Evolutionary conservation across 768 basidiomycete species (phyloP).

Genomic region (Guyanaporus albipodus): DNA sequence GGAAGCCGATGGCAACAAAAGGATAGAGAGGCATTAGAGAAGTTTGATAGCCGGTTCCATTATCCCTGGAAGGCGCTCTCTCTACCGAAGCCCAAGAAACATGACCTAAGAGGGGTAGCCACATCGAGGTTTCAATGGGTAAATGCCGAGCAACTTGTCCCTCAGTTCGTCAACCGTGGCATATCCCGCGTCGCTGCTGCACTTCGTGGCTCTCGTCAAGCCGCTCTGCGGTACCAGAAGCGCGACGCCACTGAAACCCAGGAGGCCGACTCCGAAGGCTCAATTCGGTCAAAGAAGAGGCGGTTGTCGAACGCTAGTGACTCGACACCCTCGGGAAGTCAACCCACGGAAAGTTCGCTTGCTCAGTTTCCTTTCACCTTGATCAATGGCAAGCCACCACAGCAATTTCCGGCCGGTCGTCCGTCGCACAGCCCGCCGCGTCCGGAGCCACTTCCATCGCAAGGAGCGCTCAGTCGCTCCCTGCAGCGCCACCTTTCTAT

Average conservation of each 20-base stretch:
- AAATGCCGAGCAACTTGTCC: constrained; percentile 29
- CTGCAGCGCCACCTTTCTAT: constrained; percentile 28
- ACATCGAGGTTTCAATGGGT: constrained; percentile 28
- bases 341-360: constrained; percentile 2
- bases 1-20: constrained; percentile 22
- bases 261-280: constrained; percentile 6
- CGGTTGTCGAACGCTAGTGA: constrained; percentile 15
- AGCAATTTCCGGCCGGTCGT: constrained; percentile 28
- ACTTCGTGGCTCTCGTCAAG: constrained; percentile 8
- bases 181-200: constrained; percentile 16
- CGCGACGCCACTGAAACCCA: constrained; percentile 15
- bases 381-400: constrained; percentile 31
- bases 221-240: constrained; percentile 19
- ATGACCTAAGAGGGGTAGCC: constrained; percentile 25
- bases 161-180: constrained; percentile 23
- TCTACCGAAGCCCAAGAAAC: constrained; percentile 24
- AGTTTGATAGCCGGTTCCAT: constrained; percentile 20
- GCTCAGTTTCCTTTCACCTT: constrained; percentile 15
- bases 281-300: constrained; percentile 26
- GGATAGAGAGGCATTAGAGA: constrained; percentile 26
- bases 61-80: constrained; percentile 29
- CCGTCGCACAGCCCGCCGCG: constrained; percentile 6
- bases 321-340: neutral
- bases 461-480: constrained; percentile 16
- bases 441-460: constrained; percentile 1